These are phyloP conservation scores for Huiozyma sinensis DNA, from an alignment of 805 yeast genomes.

Conservation along the genomic window DNA sequence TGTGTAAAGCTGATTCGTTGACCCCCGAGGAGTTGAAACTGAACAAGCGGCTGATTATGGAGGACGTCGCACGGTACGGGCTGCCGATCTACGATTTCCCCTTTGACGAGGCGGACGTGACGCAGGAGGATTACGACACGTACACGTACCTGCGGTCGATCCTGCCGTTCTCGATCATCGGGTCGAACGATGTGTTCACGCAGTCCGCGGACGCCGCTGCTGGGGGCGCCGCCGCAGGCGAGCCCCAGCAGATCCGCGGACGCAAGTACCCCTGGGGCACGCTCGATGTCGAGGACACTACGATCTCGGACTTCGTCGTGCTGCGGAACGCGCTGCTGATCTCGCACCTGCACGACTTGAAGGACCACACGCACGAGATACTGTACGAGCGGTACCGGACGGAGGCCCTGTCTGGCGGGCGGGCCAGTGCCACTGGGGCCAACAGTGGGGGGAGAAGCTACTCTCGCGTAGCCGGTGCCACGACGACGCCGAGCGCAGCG, in stretches of 20 bases:
- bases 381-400: conserved; percentile 87
- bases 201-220: conserved; percentile 21
- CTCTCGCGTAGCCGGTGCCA: neutral
- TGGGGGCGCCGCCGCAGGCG: conserved; percentile 6
- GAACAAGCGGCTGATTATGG: conserved; percentile 64
- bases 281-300: conserved; percentile 59
- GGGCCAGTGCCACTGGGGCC: neutral
- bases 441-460: neutral
- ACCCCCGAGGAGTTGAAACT: conserved; percentile 65
- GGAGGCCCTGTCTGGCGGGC: conserved; percentile 57
- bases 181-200: conserved; percentile 49
- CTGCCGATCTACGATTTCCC: conserved; percentile 71
- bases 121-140: conserved; percentile 55
- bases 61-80: conserved; percentile 60
- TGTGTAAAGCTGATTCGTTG: conserved; percentile 78
- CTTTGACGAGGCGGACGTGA: conserved; percentile 41
- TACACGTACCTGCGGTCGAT: conserved; percentile 53
- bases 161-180: conserved; percentile 59
- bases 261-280: conserved; percentile 52
- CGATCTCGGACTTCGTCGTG: conserved; percentile 68
- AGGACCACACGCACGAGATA: conserved; percentile 79
- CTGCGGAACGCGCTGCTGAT: conserved; percentile 71
- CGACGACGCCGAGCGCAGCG: neutral
- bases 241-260: conserved; percentile 34
- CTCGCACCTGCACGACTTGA: conserved; percentile 78